A percentile compares a stretch with the other conserved stretches of the same genome.
phyloP scores from a whole-genome alignment of 305 asterid species.

The Euphrasia arctica region DNA sequence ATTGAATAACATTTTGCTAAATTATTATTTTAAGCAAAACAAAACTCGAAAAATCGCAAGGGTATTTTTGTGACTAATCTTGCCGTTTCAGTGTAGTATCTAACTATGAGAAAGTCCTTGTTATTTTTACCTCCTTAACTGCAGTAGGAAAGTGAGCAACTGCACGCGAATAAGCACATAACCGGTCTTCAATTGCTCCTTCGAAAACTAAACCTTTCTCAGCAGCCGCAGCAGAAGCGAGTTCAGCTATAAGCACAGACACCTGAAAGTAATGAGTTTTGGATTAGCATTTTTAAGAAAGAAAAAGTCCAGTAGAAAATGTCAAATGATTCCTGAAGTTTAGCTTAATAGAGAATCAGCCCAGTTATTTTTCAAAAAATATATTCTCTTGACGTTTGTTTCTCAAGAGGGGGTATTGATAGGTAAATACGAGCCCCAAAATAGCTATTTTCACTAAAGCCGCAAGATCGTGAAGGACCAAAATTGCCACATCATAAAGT shows the following conservation, averaged over 20 bases:
- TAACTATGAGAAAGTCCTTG: not conserved
- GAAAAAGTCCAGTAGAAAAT: not conserved
- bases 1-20: not conserved
- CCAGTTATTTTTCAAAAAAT: not conserved
- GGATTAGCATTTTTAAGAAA: constrained; percentile 4
- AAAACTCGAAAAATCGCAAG: not conserved
- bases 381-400: too few species aligned
- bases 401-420: too few species aligned
- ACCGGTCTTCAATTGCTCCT: constrained; percentile 69
- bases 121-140: constrained; percentile 71
- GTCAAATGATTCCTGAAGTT: not conserved
- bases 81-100: not conserved
- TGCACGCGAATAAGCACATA: constrained; percentile 90
- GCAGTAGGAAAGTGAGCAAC: constrained; percentile 98
- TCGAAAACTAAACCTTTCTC: constrained; percentile 77
- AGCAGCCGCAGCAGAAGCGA: constrained; percentile 79
- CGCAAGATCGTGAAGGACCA: too few species aligned
- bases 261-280: constrained; percentile 42
- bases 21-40: too few species aligned
- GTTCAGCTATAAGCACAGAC: constrained; percentile 68
- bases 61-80: not conserved
- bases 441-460: too few species aligned
- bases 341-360: not conserved
- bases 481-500: not conserved
- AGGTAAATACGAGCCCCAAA: too few species aligned